These are phyloP conservation scores for Ceriops tagal DNA, from an alignment of 345 rosid genomes.

Conservation along the genomic window DNA sequence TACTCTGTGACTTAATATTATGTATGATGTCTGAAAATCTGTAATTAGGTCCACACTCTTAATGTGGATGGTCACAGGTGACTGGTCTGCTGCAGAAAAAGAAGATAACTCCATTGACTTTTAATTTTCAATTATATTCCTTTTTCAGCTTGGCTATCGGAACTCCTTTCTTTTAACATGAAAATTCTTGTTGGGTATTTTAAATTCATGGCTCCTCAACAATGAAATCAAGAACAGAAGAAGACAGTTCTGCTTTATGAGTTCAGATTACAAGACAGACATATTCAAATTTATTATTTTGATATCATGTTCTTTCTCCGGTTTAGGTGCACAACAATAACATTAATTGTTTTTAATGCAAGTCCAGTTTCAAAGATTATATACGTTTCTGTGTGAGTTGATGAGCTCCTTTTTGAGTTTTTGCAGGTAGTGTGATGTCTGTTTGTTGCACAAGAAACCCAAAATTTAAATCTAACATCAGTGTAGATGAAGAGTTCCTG, in stretches of 20 bases:
- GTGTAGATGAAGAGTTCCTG: conserved; percentile 54
- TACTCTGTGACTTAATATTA: not conserved
- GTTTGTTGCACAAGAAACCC: conserved; percentile 70
- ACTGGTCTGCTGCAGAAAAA: not conserved
- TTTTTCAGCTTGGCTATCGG: not conserved
- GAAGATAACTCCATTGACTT: not conserved
- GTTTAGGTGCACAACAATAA: not conserved
- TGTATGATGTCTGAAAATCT: not conserved
- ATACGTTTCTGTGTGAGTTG: conserved; percentile 10
- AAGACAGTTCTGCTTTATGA: not conserved
- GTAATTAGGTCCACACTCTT: not conserved
- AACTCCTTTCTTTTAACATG: not conserved
- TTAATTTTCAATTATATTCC: not conserved
- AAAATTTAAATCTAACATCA: conserved; percentile 49
- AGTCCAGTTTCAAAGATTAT: conserved; percentile 4
- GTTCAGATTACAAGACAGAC: not conserved
- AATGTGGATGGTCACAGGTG: not conserved
- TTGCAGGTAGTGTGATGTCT: conserved; percentile 56
- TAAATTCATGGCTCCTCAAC: too few relatives aligned
- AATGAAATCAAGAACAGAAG: not conserved
- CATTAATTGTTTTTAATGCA: not conserved
- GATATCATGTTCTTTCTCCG: not conserved
- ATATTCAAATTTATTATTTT: not conserved
- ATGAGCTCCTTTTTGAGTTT: not conserved
- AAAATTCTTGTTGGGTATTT: too few relatives aligned